Conservation (phyloP, 495 filamentous ascomycete genomes). For the Jackrogersella minutella region DNA sequence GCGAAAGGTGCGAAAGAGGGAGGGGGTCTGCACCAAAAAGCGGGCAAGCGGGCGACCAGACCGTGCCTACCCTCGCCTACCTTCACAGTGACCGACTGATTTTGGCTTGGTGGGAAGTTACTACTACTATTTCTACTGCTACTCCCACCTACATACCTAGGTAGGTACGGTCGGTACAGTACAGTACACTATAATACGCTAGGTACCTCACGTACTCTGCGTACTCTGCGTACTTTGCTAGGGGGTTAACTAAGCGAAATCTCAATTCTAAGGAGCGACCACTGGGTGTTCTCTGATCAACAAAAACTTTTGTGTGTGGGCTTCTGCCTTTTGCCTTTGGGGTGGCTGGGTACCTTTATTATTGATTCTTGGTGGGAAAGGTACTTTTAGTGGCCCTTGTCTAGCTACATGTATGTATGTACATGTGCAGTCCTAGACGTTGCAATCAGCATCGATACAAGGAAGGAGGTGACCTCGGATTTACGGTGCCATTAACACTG, state of each 20-base stretch:
- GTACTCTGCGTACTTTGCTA: neutral
- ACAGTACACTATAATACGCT: too few species aligned
- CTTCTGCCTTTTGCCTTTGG: neutral
- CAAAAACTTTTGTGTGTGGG: constrained; percentile 15
- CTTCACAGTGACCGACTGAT: constrained; percentile 25
- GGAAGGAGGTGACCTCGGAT: constrained; percentile 35
- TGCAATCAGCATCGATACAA: constrained; percentile 38
- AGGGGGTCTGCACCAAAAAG: constrained; percentile 42
- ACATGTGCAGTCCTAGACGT: constrained; percentile 22
- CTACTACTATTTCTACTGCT: neutral
- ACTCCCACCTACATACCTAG: neutral
- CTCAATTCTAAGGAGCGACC: neutral
- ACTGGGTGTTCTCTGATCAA: constrained; percentile 21
- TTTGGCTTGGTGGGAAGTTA: neutral
- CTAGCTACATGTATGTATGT: too few species aligned
- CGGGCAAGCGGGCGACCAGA: constrained; percentile 38
- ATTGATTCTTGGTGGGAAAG: constrained; percentile 11
- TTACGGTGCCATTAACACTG: constrained; percentile 27
- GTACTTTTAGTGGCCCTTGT: constrained; percentile 14
- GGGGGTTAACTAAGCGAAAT: constrained; percentile 7
- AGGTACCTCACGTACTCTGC: neutral
- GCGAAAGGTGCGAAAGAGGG: constrained; percentile 29
- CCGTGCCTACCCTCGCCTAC: neutral
- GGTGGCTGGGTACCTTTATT: constrained; percentile 11
- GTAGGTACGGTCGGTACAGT: neutral